phyloP scores from a whole-genome alignment of 768 basidiomycete species.

The Leccinellum rugosiceps region DNA sequence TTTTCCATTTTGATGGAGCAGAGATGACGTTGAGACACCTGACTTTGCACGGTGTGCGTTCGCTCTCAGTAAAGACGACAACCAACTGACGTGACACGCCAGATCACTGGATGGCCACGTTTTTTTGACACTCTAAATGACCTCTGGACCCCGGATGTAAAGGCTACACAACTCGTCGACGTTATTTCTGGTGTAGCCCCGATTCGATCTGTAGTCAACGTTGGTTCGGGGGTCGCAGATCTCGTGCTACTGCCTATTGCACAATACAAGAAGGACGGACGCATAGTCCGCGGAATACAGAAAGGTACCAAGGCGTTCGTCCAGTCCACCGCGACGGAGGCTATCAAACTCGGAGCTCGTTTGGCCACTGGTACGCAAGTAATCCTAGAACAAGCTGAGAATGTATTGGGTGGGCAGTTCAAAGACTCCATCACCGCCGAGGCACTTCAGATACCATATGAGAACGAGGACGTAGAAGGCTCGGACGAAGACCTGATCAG shows the following conservation, averaged over 20 bases:
- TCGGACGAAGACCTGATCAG: slow-evolving; percentile 65
- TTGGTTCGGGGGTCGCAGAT: slow-evolving; percentile 95
- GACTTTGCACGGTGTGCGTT: slow-evolving; percentile 82
- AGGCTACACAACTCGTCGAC: slow-evolving; percentile 95
- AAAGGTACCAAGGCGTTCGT: slow-evolving; percentile 92
- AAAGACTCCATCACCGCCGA: slow-evolving; percentile 64
- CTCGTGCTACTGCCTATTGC: slow-evolving; percentile 93
- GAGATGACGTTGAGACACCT: slow-evolving; percentile 97
- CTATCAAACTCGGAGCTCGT: slow-evolving; percentile 89
- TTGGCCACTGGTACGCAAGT: slow-evolving; percentile 98
- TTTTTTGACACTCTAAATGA: slow-evolving; percentile 93
- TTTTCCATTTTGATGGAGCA: slow-evolving; percentile 98
- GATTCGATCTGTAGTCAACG: slow-evolving; percentile 94
- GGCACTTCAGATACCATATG: slow-evolving; percentile 48
- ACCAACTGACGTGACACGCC: slow-evolving; percentile 9
- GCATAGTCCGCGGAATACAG: slow-evolving; percentile 89
- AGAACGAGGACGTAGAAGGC: slow-evolving; percentile 27
- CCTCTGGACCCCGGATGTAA: slow-evolving; percentile 98
- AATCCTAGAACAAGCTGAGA: slow-evolving; percentile 93
- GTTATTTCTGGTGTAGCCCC: slow-evolving; percentile 96
- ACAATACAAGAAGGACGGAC: slow-evolving; percentile 96
- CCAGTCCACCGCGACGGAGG: slow-evolving; percentile 92
- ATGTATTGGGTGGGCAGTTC: slow-evolving; percentile 80
- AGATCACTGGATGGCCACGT: slow-evolving; percentile 93
- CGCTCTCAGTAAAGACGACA: background rate